These are phyloP conservation scores for Hyphodiscus hymeniophilus DNA, from an alignment of 495 filamentous ascomycete genomes.

Conservation along the genomic window DNA sequence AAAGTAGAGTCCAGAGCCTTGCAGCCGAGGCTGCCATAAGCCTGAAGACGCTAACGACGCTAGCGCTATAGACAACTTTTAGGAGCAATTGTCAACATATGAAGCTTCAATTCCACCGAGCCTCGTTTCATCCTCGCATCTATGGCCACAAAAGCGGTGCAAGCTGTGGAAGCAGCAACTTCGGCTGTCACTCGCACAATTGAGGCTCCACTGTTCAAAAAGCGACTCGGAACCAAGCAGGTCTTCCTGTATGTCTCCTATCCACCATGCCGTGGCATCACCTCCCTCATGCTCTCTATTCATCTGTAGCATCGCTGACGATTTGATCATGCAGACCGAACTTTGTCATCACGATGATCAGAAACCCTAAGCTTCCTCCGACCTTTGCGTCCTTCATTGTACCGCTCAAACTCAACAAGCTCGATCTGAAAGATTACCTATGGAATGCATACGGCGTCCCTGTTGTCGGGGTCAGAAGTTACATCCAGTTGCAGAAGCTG, in stretches of 20 bases:
- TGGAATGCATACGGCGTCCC: slow-evolving; percentile 63
- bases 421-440: slow-evolving; percentile 87
- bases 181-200: slow-evolving; percentile 4
- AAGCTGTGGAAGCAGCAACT: background rate
- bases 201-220: background rate
- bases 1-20: too few species aligned
- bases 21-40: too few species aligned
- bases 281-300: background rate
- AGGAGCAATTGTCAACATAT: too few species aligned
- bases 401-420: slow-evolving; percentile 81
- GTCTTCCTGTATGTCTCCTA: slow-evolving; percentile 54
- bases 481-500: slow-evolving; percentile 61
- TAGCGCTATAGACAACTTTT: too few species aligned
- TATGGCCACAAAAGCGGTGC: background rate
- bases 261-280: background rate
- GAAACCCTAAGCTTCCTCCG: slow-evolving; percentile 59
- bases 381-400: slow-evolving; percentile 78
- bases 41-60: too few species aligned
- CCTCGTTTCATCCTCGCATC: background rate
- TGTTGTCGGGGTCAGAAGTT: slow-evolving; percentile 64
- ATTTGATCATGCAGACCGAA: slow-evolving; percentile 51
- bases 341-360: slow-evolving; percentile 67
- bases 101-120: background rate
- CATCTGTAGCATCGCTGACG: slow-evolving; percentile 2
- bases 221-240: slow-evolving; percentile 45